A percentile compares a stretch with the other conserved stretches of the same genome.
These are phyloP conservation scores for Sindora glabra DNA, from an alignment of 306 rosid species.

Conservation along the genomic window DNA sequence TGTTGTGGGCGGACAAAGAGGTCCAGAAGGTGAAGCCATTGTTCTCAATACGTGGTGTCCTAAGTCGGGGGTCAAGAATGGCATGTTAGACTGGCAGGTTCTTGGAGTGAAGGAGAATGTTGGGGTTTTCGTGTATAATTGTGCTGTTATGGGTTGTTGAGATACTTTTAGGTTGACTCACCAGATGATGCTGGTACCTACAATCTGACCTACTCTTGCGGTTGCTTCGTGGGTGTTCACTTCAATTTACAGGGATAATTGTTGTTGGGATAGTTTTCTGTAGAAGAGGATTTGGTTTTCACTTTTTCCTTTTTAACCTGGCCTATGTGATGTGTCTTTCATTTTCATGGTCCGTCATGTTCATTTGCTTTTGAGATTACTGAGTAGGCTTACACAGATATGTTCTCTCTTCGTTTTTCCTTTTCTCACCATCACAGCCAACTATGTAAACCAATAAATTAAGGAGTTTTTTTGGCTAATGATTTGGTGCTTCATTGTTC, in stretches of 20 bases:
- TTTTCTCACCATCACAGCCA: slow-evolving; percentile 18
- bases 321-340: slow-evolving; percentile 37
- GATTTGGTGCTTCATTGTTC: slow-evolving; percentile 11
- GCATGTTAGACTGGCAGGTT: slow-evolving; percentile 77
- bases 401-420: slow-evolving; percentile 22
- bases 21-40: slow-evolving; percentile 81
- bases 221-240: slow-evolving; percentile 36
- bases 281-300: slow-evolving; percentile 41
- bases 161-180: slow-evolving; percentile 51
- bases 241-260: slow-evolving; percentile 44
- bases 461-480: slow-evolving; percentile 33
- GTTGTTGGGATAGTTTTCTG: slow-evolving; percentile 41
- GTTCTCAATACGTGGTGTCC: slow-evolving; percentile 84
- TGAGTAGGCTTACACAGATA: slow-evolving; percentile 36
- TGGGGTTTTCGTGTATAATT: slow-evolving; percentile 91
- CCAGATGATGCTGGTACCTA: slow-evolving; percentile 39
- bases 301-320: slow-evolving; percentile 47
- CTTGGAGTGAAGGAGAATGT: slow-evolving; percentile 69
- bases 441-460: slow-evolving; percentile 51
- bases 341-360: slow-evolving; percentile 35
- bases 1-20: slow-evolving; percentile 92
- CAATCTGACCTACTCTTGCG: slow-evolving; percentile 51
- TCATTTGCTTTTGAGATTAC: slow-evolving; percentile 35
- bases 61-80: slow-evolving; percentile 52
- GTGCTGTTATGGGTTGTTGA: slow-evolving; percentile 95